Conservation (phyloP, 2,329 filamentous ascomycete genomes). For the Cephalotrichum gorgonifer region DNA sequence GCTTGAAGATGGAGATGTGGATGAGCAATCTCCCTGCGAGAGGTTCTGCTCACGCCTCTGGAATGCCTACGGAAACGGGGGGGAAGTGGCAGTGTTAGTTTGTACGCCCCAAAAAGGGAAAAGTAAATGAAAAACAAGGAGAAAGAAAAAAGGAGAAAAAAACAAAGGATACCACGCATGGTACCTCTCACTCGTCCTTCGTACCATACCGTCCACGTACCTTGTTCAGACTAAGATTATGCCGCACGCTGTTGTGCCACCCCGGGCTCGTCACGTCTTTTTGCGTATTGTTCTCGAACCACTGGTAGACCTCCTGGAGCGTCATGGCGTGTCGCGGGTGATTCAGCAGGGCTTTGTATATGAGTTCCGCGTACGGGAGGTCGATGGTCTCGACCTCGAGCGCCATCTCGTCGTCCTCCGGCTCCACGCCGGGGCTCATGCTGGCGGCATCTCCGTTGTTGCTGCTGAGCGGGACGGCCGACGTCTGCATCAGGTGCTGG, state of each 20-base stretch:
- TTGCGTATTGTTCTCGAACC: conserved; percentile 74
- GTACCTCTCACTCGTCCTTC: too few species aligned
- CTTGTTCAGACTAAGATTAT: conserved; percentile 92
- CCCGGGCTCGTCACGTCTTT: conserved; percentile 83
- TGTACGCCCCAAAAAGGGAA: too few species aligned
- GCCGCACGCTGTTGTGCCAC: conserved; percentile 93
- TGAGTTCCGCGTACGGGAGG: conserved; percentile 79
- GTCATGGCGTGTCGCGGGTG: conserved; percentile 59
- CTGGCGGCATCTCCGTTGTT: background rate
- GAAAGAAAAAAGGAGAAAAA: background rate
- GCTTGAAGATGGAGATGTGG: background rate
- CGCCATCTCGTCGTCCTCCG: background rate
- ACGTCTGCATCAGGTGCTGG: too few species aligned
- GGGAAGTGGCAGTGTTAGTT: too few species aligned
- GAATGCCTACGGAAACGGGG: conserved; percentile 26
- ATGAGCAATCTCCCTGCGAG: too few species aligned
- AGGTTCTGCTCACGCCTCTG: conserved; percentile 31
- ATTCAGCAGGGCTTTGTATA: conserved; percentile 65
- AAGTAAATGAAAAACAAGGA: background rate
- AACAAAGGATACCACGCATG: too few species aligned
- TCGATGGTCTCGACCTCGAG: background rate
- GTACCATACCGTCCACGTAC: too few species aligned
- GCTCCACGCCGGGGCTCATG: background rate
- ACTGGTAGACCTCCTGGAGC: conserved; percentile 79
- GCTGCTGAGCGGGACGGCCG: too few species aligned